Conservation (phyloP, 1,139 yeast genomes). For the Kodamaea sp. region DNA sequence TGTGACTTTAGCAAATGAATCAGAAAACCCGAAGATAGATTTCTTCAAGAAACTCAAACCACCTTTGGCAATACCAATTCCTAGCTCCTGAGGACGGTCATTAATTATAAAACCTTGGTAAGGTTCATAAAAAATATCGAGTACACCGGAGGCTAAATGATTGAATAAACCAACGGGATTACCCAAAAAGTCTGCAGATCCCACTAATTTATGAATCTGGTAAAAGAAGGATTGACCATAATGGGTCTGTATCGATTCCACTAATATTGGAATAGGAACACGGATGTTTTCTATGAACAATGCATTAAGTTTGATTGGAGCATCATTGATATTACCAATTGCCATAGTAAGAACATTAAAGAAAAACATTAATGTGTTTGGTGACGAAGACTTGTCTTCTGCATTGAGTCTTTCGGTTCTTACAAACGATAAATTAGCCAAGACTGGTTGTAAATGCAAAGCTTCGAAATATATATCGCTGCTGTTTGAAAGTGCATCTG, state of each 20-base stretch:
- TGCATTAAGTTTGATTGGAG: constrained; percentile 88
- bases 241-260: constrained; percentile 74
- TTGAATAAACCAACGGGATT: constrained; percentile 96
- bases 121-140: constrained; percentile 96
- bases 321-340: constrained; percentile 93
- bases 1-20: constrained; percentile 86
- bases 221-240: constrained; percentile 90
- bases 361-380: constrained; percentile 69
- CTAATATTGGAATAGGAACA: constrained; percentile 73
- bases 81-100: constrained; percentile 93
- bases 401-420: constrained; percentile 79
- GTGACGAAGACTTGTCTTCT: constrained; percentile 52
- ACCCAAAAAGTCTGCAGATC: constrained; percentile 94
- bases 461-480: constrained; percentile 88
- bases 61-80: constrained; percentile 94
- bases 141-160: constrained; percentile 87
- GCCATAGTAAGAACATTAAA: constrained; percentile 93
- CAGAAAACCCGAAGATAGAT: constrained; percentile 92
- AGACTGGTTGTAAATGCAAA: constrained; percentile 87
- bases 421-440: constrained; percentile 84
- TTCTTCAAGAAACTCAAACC: constrained; percentile 91
- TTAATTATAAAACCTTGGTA: constrained; percentile 92
- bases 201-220: constrained; percentile 88
- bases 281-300: constrained; percentile 83
- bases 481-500: constrained; percentile 53